A percentile compares a stretch with the other conserved stretches of the same genome.
These are phyloP conservation scores for Astragalus glycyphyllos DNA, from an alignment of 306 rosid species.

Conservation along the genomic window DNA sequence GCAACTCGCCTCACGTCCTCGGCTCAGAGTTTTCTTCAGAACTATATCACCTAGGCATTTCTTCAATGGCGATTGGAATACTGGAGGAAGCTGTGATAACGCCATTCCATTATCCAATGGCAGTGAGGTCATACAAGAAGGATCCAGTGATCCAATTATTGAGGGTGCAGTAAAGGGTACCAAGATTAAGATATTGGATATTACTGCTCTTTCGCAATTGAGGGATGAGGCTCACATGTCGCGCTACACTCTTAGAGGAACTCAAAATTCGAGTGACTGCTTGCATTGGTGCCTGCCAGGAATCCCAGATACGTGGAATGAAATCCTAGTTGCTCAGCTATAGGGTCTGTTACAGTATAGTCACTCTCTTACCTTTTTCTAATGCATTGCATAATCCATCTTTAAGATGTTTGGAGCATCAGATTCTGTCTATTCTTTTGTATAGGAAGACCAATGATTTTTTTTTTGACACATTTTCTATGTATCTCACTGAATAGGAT, in stretches of 20 bases:
- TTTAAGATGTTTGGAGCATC: conserved; percentile 18
- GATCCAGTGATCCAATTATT: conserved; percentile 62
- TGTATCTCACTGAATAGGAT: conserved; percentile 32
- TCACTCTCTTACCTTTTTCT: conserved; percentile 1
- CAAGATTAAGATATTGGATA: conserved; percentile 74
- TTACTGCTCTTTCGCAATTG: conserved; percentile 80
- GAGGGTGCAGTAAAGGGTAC: conserved; percentile 86
- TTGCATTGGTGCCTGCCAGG: conserved; percentile 98
- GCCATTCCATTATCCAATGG: conserved; percentile 68
- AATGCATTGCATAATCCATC: conserved; percentile 1
- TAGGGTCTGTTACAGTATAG: conserved; percentile 45
- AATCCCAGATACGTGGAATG: conserved; percentile 94
- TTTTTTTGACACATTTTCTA: too few relatives aligned
- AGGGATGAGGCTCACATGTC: conserved; percentile 96
- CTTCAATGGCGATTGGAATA: conserved; percentile 91
- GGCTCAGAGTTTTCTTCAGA: conserved; percentile 82
- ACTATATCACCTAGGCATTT: conserved; percentile 92
- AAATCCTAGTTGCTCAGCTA: conserved; percentile 79
- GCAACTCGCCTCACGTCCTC: conserved; percentile 67
- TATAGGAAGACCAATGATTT: conserved; percentile 40
- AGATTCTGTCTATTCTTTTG: conserved; percentile 49
- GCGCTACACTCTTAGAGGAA: conserved; percentile 66
- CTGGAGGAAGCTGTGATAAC: conserved; percentile 86
- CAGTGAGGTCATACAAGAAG: conserved; percentile 64
- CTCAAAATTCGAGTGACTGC: conserved; percentile 69